Evolutionary conservation across 495 filamentous ascomycete species (phyloP), one percentile per base, ranked within the genome.

Genomic region (Hypoxylon crocopeplum): DNA sequence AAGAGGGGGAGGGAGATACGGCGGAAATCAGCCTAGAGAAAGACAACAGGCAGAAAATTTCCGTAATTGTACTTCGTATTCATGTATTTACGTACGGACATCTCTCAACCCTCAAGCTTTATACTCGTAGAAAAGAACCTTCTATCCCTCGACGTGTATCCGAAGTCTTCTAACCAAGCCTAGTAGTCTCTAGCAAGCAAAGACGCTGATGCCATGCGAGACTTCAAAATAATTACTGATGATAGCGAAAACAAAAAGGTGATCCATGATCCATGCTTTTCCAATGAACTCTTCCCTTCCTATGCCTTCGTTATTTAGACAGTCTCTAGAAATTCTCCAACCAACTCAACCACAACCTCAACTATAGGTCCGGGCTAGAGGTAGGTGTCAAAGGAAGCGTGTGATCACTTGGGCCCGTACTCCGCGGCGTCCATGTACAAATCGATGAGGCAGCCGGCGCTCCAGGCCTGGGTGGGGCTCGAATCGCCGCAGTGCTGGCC

Each of bases 381-480:
- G n/a, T n/a, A n/a, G n/a, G n/a, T n/a, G n/a, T n/a, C n/a, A n/a
- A n/a, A n/a, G n/a, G n/a, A n/a, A n/a, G n/a, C n/a, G n/a, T n/a
- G n/a, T n/a, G n/a, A n/a, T 49, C 48, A 65, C 47, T 72, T 66
- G 29, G 70, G 70, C 29, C 75, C 73, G 47, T 77, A 77, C 57
- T 77, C 77, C 5, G 75, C 84, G 32, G 92, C 92, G 71, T 98
- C 94, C 72, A 95, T 90, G 69, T 94, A 98, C 37, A 99, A 68
- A 73, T 99, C 94, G 64, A 99, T 89, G 62, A 98, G 74, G 68
- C 94, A 98, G 7, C 90, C 88, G 0, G 95, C 87, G 16, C 91
- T 96, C 94, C 94, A 99, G 7, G 93, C 88, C 69, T 99, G 94
- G 1, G 93, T 97, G 12, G 94, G 94, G 22, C 86, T 91, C 69